These are phyloP conservation scores for Hygrocybe coccinea DNA, from an alignment of 768 basidiomycete genomes.

Conservation along the genomic window DNA sequence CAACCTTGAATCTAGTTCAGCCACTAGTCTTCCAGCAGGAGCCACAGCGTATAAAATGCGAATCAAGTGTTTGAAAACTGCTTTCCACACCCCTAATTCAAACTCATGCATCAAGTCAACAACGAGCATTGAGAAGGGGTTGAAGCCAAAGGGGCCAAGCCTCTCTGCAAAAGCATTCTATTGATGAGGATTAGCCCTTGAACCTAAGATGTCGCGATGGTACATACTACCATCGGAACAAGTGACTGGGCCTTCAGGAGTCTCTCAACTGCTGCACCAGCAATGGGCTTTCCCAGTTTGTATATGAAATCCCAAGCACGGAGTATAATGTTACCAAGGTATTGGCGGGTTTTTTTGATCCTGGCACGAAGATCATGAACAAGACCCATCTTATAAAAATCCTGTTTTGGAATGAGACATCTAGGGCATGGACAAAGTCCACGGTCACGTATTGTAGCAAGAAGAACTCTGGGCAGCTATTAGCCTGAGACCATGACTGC, in stretches of 20 bases:
- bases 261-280: not conserved
- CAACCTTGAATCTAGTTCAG: slow-evolving; percentile 19
- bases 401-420: slow-evolving; percentile 17
- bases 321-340: not conserved
- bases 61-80: not conserved
- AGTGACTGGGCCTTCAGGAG: not conserved
- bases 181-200: not conserved
- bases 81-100: not conserved
- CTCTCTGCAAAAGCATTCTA: slow-evolving; percentile 7
- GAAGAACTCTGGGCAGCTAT: slow-evolving; percentile 16
- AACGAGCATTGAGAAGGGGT: slow-evolving; percentile 7
- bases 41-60: slow-evolving; percentile 6
- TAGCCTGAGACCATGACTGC: not conserved
- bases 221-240: slow-evolving; percentile 6
- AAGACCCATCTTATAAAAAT: slow-evolving; percentile 25
- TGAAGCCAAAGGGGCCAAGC: not conserved
- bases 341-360: not conserved
- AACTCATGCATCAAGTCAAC: slow-evolving; percentile 6
- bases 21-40: slow-evolving; percentile 7
- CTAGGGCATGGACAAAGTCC: slow-evolving; percentile 24
- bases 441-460: slow-evolving; percentile 23
- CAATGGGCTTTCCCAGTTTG: not conserved
- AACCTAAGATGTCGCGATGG: not conserved
- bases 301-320: slow-evolving; percentile 4
- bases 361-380: not conserved